A percentile compares a stretch with the other conserved stretches of the same genome.
Conservation (phyloP, 495 filamentous ascomycete species). For the Penicillium subrubescens region DNA sequence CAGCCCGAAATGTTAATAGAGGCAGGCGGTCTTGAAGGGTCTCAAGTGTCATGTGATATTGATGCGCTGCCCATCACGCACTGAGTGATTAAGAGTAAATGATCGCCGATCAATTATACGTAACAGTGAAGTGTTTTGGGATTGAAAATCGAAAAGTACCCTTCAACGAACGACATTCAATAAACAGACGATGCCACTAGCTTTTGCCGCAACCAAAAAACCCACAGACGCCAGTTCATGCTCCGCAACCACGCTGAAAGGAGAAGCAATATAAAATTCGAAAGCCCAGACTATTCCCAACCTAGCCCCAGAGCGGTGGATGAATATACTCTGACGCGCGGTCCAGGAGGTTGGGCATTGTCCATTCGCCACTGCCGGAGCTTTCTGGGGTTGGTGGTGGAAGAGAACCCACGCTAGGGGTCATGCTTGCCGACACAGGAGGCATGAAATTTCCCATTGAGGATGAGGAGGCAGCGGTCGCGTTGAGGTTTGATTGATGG, state of each 20-base stretch:
- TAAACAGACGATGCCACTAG: neutral
- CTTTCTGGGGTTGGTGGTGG: slow-evolving; percentile 52
- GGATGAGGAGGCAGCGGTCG: neutral
- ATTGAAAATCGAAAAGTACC: neutral
- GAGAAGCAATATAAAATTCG: slow-evolving; percentile 2
- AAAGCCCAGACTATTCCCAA: neutral
- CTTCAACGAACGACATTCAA: neutral
- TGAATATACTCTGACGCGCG: slow-evolving; percentile 53
- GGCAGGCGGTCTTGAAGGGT: neutral
- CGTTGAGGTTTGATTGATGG: slow-evolving; percentile 17
- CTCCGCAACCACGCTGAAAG: slow-evolving; percentile 18
- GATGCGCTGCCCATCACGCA: neutral
- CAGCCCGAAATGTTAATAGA: no score
- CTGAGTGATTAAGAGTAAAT: neutral
- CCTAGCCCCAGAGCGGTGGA: slow-evolving; percentile 48
- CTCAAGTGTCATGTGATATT: neutral
- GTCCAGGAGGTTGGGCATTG: slow-evolving; percentile 47
- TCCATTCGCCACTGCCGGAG: slow-evolving; percentile 51
- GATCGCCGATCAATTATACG: neutral
- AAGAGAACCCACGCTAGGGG: slow-evolving; percentile 41
- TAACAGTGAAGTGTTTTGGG: neutral
- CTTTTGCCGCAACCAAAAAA: neutral
- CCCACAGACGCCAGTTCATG: slow-evolving; percentile 11
- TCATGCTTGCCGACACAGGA: slow-evolving; percentile 33
- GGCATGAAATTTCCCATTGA: slow-evolving; percentile 22